Evolutionary conservation across 2,329 filamentous ascomycete genomes (phyloP).

Genomic region (Pyrenophora teres): DNA sequence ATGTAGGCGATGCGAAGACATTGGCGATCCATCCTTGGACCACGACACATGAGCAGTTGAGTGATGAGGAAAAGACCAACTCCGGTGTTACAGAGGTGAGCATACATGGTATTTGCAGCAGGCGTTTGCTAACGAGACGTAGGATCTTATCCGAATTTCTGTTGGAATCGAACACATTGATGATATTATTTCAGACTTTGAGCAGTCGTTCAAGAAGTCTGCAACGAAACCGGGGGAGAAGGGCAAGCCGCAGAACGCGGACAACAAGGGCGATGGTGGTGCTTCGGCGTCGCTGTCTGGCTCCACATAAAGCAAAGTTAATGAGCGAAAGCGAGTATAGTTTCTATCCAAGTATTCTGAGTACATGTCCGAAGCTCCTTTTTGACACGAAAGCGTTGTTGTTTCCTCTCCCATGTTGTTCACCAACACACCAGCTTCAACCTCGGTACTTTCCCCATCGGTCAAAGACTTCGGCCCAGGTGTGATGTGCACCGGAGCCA

Average conservation of each 20-base stretch:
- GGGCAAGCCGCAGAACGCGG: constrained; percentile 40
- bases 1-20: constrained; percentile 95
- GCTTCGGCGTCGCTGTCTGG: constrained; percentile 38
- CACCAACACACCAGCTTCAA: neutral
- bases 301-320: constrained; percentile 22
- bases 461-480: neutral
- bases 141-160: constrained; percentile 92
- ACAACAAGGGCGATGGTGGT: constrained; percentile 35
- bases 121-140: constrained; percentile 11
- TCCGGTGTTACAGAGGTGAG: constrained; percentile 80
- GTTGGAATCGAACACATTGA: constrained; percentile 97
- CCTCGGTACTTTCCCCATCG: constrained; percentile 5
- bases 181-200: constrained; percentile 94
- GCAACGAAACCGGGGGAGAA: constrained; percentile 51
- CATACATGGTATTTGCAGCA: neutral
- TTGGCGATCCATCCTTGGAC: constrained; percentile 94
- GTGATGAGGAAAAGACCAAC: constrained; percentile 75
- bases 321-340: neutral
- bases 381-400: neutral
- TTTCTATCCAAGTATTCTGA: neutral
- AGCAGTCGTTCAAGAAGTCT: constrained; percentile 77
- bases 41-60: constrained; percentile 92
- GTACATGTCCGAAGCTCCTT: too few relatives aligned
- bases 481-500: too few relatives aligned
- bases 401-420: neutral